phyloP scores from a whole-genome alignment of 225 moss, liverwort and hornwort species.

The Neckera pumila region DNA sequence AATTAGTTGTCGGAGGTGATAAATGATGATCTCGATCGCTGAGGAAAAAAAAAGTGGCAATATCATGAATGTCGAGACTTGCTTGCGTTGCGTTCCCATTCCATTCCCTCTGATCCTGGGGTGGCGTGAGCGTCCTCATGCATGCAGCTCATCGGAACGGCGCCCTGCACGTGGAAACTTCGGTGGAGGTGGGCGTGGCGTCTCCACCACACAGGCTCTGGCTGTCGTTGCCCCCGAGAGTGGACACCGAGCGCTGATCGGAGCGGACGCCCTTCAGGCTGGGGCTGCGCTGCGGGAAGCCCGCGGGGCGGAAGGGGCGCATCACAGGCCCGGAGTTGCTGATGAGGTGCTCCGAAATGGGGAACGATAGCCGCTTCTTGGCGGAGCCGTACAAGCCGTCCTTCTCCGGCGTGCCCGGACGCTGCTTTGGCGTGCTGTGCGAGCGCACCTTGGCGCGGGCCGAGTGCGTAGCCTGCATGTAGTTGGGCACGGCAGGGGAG shows the following conservation, averaged over 20 bases:
- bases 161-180: constrained; percentile 35
- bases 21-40: not conserved
- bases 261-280: constrained; percentile 30
- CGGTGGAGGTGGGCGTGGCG: constrained; percentile 35
- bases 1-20: not conserved
- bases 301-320: constrained; percentile 36
- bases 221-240: constrained; percentile 33
- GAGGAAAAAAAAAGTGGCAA: not conserved
- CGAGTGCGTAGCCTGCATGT: constrained; percentile 98
- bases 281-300: constrained; percentile 50
- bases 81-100: not conserved
- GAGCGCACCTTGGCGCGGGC: constrained; percentile 90
- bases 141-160: constrained; percentile 19
- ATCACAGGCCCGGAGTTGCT: constrained; percentile 48
- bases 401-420: constrained; percentile 92
- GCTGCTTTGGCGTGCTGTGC: constrained; percentile 87
- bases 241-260: constrained; percentile 31
- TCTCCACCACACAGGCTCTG: constrained; percentile 19
- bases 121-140: not conserved
- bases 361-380: constrained; percentile 86
- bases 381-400: constrained; percentile 51
- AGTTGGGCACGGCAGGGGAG: constrained; percentile 88
- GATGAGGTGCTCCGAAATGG: constrained; percentile 60
- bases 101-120: not conserved
- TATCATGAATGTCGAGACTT: not conserved